Evolutionary conservation across 1,139 yeast genomes (phyloP).

Genomic region (Saccharomycopsis crataegensis): DNA sequence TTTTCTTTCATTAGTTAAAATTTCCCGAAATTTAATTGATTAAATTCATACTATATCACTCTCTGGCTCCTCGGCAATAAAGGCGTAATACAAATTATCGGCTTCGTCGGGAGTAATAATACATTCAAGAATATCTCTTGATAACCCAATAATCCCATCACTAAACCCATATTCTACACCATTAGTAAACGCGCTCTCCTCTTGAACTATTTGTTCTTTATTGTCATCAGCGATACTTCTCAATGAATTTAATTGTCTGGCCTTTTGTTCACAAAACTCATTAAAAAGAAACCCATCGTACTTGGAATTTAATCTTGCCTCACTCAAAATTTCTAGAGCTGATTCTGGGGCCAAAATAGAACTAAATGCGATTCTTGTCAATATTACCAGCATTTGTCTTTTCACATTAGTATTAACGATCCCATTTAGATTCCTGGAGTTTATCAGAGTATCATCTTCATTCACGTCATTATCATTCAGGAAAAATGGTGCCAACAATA

Average conservation of each 20-base stretch:
- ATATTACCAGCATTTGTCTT: conserved; percentile 43
- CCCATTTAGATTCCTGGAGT: conserved; percentile 4
- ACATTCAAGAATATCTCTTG: conserved; percentile 63
- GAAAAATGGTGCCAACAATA: conserved; percentile 10
- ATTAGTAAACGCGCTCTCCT: conserved; percentile 31
- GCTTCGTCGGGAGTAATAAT: conserved; percentile 74
- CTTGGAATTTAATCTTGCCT: conserved; percentile 28
- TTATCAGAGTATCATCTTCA: not conserved
- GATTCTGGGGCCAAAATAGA: conserved; percentile 31
- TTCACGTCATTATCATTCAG: conserved; percentile 6
- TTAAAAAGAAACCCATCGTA: conserved; percentile 33
- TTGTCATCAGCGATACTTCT: conserved; percentile 6
- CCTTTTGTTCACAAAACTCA: conserved; percentile 35
- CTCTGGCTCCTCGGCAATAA: conserved; percentile 38
- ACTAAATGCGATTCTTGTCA: conserved; percentile 54
- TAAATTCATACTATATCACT: too few species aligned
- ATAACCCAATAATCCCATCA: conserved; percentile 56
- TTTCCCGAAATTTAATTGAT: too few species aligned
- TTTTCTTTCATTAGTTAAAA: too few species aligned
- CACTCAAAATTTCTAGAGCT: conserved; percentile 31
- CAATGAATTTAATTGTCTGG: conserved; percentile 36
- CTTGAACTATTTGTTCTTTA: conserved; percentile 13
- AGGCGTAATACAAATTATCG: conserved; percentile 61
- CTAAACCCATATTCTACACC: conserved; percentile 60
- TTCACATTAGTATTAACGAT: conserved; percentile 29